Evolutionary conservation across 805 yeast genomes (phyloP).

Genomic region (Candida taoyuanica): DNA sequence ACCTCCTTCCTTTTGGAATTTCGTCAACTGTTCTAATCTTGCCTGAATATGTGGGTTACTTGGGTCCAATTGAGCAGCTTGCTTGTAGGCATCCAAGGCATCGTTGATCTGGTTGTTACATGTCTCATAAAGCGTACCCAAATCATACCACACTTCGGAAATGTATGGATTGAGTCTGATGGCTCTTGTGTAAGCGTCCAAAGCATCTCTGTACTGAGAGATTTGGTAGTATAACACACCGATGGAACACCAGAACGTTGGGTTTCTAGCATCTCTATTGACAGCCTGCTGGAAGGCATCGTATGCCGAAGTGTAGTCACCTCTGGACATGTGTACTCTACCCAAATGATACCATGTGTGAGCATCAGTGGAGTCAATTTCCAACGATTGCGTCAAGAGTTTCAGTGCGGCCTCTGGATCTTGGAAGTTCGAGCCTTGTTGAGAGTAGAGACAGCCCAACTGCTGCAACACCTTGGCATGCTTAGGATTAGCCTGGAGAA

Average conservation of each 20-base stretch:
- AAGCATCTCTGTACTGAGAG: constrained; percentile 91
- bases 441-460: constrained; percentile 90
- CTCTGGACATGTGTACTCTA: constrained; percentile 93
- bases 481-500: constrained; percentile 80
- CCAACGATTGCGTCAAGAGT: constrained; percentile 80
- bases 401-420: constrained; percentile 81
- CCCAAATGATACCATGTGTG: constrained; percentile 97
- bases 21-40: constrained; percentile 78
- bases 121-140: constrained; percentile 94
- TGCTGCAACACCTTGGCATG: constrained; percentile 96
- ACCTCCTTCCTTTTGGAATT: constrained; percentile 66
- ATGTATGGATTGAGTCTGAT: constrained; percentile 93
- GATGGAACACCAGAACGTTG: constrained; percentile 95
- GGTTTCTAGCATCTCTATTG: constrained; percentile 92
- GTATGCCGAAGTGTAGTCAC: constrained; percentile 92
- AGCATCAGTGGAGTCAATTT: constrained; percentile 86
- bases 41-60: constrained; percentile 92
- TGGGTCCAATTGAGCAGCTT: constrained; percentile 94
- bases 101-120: constrained; percentile 94
- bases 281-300: constrained; percentile 99
- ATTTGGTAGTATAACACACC: constrained; percentile 97
- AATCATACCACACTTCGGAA: constrained; percentile 97
- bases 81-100: constrained; percentile 94
- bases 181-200: constrained; percentile 96
- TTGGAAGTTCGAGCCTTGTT: constrained; percentile 59